Evolutionary conservation across 352 stramenopile genomes (phyloP), one percentile per base, ranked within the genome.

Genomic region (Phytopythium kandeliae): DNA sequence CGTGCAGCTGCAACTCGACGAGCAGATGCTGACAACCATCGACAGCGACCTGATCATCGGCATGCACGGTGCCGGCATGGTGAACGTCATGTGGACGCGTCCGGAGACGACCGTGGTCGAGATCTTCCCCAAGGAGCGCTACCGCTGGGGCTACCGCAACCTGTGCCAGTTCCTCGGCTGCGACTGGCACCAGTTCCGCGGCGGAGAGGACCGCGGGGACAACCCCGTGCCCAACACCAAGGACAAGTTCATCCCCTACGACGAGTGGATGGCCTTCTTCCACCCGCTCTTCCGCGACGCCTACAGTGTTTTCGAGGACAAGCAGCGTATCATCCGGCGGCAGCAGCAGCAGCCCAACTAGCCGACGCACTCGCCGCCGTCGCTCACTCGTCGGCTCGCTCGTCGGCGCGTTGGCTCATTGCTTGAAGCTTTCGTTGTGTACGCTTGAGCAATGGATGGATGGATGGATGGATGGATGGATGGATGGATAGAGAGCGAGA

Each of bases 11-110:
- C 65, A 66, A 15, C 51, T 89, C 2, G 19, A 45, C 4, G 62
- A 86, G 42, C 82, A 92, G 54, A 89, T 90, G 62, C 58, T 55
- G 9, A 59, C 70, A 11, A 76, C 79, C n/a, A 55, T 81, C 10
- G 55, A 80, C 19, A 89, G 77, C 42, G 78, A 89, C 51, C 67
- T 90, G 26, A 71, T 92, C 19, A 78, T 92, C 46, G 70, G 78
- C 10, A 92, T 90, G 82, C 82, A 92, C 48, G 82, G 82, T 37
- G 82, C 82, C 19, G 82, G 82, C 19, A 71, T 93, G 47, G 77
- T 89, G 4, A 93, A 93, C 43, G 69, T 91, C 0, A 19, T 86
- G 0, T 92, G 79, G 74, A 55, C 76, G 13, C 65, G 68, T 6
- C 76, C 76, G 0, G 52, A 57, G 53, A 85, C 74, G 21, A 60